Base-by-base conservation (phyloP, 2,329 filamentous ascomycete species). In the Pleomassaria siparia region DNA sequence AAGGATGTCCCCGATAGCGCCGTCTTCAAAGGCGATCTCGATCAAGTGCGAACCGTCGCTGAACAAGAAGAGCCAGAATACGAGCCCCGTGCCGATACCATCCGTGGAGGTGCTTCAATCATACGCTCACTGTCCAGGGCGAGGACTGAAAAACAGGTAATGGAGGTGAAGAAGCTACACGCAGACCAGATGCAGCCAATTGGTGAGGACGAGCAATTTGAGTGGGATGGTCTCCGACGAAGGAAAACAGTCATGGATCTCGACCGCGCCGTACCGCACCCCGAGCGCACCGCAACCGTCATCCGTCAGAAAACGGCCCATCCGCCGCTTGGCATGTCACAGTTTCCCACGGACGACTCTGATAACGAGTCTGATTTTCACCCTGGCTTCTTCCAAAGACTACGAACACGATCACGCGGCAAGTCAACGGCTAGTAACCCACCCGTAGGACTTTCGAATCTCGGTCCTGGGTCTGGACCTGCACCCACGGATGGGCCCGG, bases 11-110 rank as follows among this genome's bases (percentile, higher is more conserved):
- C 94, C 6, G 94, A 97, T 67, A 80, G 90, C 0, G 91, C 91
- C 25, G 85, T 99, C 30, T 96, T 99, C 76, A 85, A 85, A 46
- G 94, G 92, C 36, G 91, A 97, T 64, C 80, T 99, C 43, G 88
- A 97, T 63, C 92, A 99, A 76, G 88, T 97, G 44, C 89, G 94
- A 25, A 95, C 92, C 24, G 94, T 97, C 53, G 92, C 89, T 39
- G 89, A 96, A 62, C 90, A 96, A 64, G 90, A 95, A 67, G 91
- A 97, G 67, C 88, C 91, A n/a, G 94, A 99, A 71, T 87, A 88
- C 12, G 94, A 99, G 62, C 94, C 94, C 44, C 95, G 96, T 66
- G 94, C 94, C 12, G 94, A 99, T 70, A 91, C 94, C 9, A 95
- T 99, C 63, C 89, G 94, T 57, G 94, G 92, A 51, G 79, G 92